Base-by-base conservation (phyloP, 768 basidiomycete species). In the Mycena metata region DNA sequence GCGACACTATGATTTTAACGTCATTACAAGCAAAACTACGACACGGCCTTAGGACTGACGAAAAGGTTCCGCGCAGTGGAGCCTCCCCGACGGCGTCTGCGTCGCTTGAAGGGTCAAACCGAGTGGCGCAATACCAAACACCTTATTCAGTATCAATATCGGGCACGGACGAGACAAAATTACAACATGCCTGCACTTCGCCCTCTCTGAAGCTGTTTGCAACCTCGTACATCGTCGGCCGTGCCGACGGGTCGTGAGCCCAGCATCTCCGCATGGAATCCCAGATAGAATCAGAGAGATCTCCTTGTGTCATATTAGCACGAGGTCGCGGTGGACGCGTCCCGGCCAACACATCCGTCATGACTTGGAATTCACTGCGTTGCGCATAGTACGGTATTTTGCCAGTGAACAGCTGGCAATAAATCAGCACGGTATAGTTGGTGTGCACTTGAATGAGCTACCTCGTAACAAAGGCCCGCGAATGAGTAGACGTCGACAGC, bases 401-500 rank as follows among this genome's bases (percentile, higher is more conserved):
- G 16, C 24, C 50, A 26, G 50, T 51, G 24, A 23, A 51, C 24
- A 51, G 21, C 50, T 51, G 24, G 24, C 24, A 3, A 21, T 26
- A 23, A 26, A 24, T 51, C 24, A 23, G 23, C 12, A 26, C 30
- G 50, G 50, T 26, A 51, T 51, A 30, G 24, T 51, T 16, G 50
- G 24, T 26, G 24, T 23, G 50, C n/a, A 51, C 7, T 23, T 26
- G 39, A 39, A 51, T 26, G 50, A 51, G 10, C 7, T 30, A 51
- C 50, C 24, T 51, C 50, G 50, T 51, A 51, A 26, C 50, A 51
- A 51, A 51, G 50, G 24, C 50, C 50, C 24, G 50, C 50, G 50
- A 51, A 51, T 23, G 50, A 51, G 50, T 51, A 51, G 24, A 51
- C 50, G 50, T 51, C 50, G 50, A 51, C 50, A 51, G 50, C 50